Evolutionary conservation across 805 yeast genomes (phyloP), one percentile per base, ranked within the genome.

Genomic region (Cyberlindnera euphorbiae): DNA sequence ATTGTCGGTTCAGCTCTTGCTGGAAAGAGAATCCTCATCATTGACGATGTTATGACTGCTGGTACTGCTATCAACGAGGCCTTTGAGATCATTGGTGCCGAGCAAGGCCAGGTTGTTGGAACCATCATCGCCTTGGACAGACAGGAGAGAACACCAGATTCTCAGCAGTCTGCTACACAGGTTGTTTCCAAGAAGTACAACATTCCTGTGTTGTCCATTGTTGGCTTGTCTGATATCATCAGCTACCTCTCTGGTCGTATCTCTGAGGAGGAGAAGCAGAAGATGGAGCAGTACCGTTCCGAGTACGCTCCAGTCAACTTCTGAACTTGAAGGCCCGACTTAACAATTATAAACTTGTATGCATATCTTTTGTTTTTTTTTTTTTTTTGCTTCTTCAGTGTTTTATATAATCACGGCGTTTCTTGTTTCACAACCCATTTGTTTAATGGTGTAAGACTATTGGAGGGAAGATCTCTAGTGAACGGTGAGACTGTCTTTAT

Each of bases 1-100:
- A 84, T 90, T 50, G 97, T 93, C 28, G 98, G 98, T 25, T 77
- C 83, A 30, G 62, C 76, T 6, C 72, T 90, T 51, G 71, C 72
- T 42, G 83, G 74, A 32, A 82, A 89, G 60, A 72, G 72, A 42
- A 76, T 90, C 17, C 66, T 93, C 52, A 85, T 93, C 52, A 87
- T 90, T 44, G 98, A 93, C 61, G 98, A 90, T 55, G 97, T 93
- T 28, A 89, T 90, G 80, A 90, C 97, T 42, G 97, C 97, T 1
- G 98, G 98, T 27, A 93, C 97, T 41, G 97, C 98, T 33, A 88
- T 89, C 58, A 83, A 83, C 52, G 97, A 93, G 64, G 97, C 97
- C 0, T 83, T 85, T 52, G 77, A 72, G 32, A 82, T 93, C 53
- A 87, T 93, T 50, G 62, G 53, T 5, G 63, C 64, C 17, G 90